A percentile compares a stretch with the other conserved stretches of the same genome.
These are phyloP conservation scores for Trichoderma oligosporum DNA, from an alignment of 2,329 filamentous ascomycete species.

Conservation along the genomic window DNA sequence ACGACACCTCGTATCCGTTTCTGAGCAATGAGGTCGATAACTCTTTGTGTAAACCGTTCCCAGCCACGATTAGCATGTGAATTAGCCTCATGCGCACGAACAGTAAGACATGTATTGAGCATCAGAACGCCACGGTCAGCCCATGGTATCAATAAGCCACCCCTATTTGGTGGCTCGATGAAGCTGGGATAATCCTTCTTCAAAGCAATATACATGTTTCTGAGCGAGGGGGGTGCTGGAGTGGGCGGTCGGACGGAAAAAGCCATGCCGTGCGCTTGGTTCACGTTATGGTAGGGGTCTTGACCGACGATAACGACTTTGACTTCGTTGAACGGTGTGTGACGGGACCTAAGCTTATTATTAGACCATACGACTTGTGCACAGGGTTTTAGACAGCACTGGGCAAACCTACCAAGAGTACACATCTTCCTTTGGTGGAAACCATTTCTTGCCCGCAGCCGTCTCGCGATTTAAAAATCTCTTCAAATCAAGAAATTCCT, in stretches of 20 bases:
- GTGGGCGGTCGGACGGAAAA: slow-evolving; percentile 93
- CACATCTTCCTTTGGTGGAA: slow-evolving; percentile 81
- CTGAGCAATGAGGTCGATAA: slow-evolving; percentile 81
- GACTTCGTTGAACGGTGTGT: slow-evolving; percentile 83
- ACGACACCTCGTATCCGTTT: slow-evolving; percentile 78
- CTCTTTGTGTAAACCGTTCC: slow-evolving; percentile 88
- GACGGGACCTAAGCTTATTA: slow-evolving; percentile 68
- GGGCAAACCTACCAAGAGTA: slow-evolving; percentile 77
- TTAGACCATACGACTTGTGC: background rate
- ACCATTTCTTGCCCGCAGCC: slow-evolving; percentile 70
- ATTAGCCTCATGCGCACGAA: slow-evolving; percentile 83
- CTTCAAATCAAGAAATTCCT: slow-evolving; percentile 84
- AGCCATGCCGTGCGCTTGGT: slow-evolving; percentile 92
- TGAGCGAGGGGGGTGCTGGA: slow-evolving; percentile 79
- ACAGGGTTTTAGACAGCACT: background rate
- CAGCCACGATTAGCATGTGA: slow-evolving; percentile 83
- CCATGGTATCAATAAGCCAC: slow-evolving; percentile 87
- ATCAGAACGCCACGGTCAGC: slow-evolving; percentile 88
- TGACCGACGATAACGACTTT: slow-evolving; percentile 93
- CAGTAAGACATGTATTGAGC: slow-evolving; percentile 92
- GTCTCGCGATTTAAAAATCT: slow-evolving; percentile 78
- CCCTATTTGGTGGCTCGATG: slow-evolving; percentile 67
- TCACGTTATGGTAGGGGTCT: slow-evolving; percentile 93
- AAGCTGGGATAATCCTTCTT: slow-evolving; percentile 86
- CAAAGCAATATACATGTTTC: slow-evolving; percentile 89